Conservation (phyloP, 2,329 filamentous ascomycete genomes). For the Gliomastix tumulicola region DNA sequence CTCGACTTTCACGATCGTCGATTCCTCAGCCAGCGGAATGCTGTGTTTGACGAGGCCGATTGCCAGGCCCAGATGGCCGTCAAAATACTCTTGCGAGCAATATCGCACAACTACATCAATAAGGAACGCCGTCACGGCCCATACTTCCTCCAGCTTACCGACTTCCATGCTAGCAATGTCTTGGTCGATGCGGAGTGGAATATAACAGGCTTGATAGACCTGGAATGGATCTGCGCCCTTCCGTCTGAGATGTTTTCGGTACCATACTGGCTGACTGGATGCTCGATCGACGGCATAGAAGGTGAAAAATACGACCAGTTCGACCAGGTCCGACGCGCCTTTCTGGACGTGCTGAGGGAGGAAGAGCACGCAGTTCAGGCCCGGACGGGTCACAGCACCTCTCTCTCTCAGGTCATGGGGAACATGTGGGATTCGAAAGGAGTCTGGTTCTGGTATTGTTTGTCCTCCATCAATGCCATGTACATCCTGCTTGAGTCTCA, state of each 20-base stretch:
- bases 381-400: conserved; percentile 3
- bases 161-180: too few relatives aligned
- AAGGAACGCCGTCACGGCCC: too few relatives aligned
- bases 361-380: conserved; percentile 2
- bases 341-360: conserved; percentile 9
- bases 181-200: conserved; percentile 27
- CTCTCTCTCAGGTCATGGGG: conserved; percentile 7
- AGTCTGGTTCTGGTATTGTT: conserved; percentile 11
- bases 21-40: too few relatives aligned
- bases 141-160: too few relatives aligned
- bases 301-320: conserved; percentile 8
- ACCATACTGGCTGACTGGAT: conserved; percentile 13
- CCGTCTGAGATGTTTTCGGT: conserved; percentile 9
- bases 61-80: too few relatives aligned
- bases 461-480: conserved; percentile 7
- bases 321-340: conserved; percentile 8
- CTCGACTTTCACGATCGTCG: too few relatives aligned
- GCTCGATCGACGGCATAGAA: conserved; percentile 9
- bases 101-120: too few relatives aligned
- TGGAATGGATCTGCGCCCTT: conserved; percentile 23
- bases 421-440: conserved; percentile 11
- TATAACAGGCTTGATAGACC: conserved; percentile 21
- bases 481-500: conserved; percentile 7
- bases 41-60: too few relatives aligned
- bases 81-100: too few relatives aligned